These are phyloP conservation scores for Mediolabrus comicus DNA, from an alignment of 108 stramenopile genomes.

Conservation along the genomic window DNA sequence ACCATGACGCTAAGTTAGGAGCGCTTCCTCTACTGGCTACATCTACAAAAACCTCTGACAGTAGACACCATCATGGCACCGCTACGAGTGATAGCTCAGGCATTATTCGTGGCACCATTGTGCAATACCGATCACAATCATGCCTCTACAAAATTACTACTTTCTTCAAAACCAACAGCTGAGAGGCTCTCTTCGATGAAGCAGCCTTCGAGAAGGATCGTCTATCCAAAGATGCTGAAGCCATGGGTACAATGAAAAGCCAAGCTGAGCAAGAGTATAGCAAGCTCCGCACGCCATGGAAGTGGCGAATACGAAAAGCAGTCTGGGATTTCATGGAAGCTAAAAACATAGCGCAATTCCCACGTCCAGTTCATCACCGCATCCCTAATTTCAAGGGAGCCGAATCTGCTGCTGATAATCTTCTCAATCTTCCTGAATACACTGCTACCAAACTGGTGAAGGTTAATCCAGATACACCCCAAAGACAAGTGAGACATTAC, in stretches of 20 bases:
- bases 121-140: too few species aligned
- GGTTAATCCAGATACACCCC: constrained; percentile 76
- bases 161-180: too few species aligned
- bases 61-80: too few species aligned
- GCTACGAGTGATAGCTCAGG: too few species aligned
- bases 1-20: too few species aligned
- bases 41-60: too few species aligned
- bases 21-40: too few species aligned
- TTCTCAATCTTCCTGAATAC: constrained; percentile 56
- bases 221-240: constrained; percentile 52
- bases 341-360: constrained; percentile 56
- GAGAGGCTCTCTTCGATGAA: constrained; percentile 26
- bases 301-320: constrained; percentile 68
- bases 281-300: constrained; percentile 76
- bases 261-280: constrained; percentile 50
- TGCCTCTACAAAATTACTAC: too few species aligned
- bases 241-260: constrained; percentile 68
- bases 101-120: too few species aligned
- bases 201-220: constrained; percentile 52
- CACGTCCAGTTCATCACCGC: constrained; percentile 73
- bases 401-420: constrained; percentile 49
- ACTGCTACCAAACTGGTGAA: constrained; percentile 50
- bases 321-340: constrained; percentile 74
- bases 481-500: constrained; percentile 52
- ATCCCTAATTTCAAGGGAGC: constrained; percentile 73